Base-by-base conservation (phyloP, 441 rosid species). In the Adansonia grandidieri region DNA sequence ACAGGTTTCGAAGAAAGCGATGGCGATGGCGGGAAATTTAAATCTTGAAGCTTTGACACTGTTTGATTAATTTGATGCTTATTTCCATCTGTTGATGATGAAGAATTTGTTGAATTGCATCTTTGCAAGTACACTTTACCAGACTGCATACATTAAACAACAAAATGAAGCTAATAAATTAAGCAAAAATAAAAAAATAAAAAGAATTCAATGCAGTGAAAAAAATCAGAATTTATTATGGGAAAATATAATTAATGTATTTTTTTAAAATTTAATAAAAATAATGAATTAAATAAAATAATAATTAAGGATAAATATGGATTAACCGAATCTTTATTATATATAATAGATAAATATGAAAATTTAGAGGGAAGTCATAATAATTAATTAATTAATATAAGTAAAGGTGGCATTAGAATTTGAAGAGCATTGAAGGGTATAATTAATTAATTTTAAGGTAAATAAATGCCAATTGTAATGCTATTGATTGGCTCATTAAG, bases 81-180 rank as follows among this genome's bases (percentile, higher is more conserved):
- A 80, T 20, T 79, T 80, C 44, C 73, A 57, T 79, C 87, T 0
- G 88, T 76, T 2, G 89, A 85, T 2, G 89, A 85, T 2, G 89
- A 79, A 3, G 90, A 84, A 58, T 15, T 77, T 14, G 90, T 63
- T 44, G 91, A 74, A 47, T 86, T 90, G 89, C 90, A 85, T 83
- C 85, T 86, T 74, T 91, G 93, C 42, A 96, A 77, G 82, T 86
- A 94, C 32, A 96, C 89, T 80, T 89, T 91, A 28, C 99, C 98
- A 1, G 99, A 89, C 99, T 96, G 93, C 79, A 85, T 72, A 40
- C 73, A 6, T 32, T 61, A 13, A 64, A 77, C 47, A 32, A 63
- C 14, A 24, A 57, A n/a, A 64, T 69, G 44, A 62, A 15, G 11
- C 9, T 37, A 37, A 17, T 17, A 37, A 71, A 53, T 2, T 6